Percentiles rank a stretch among this genome's conserved stretches.
Evolutionary conservation across 2,329 filamentous ascomycete genomes (phyloP).

Genomic region (Cladobotryum mycophilum): DNA sequence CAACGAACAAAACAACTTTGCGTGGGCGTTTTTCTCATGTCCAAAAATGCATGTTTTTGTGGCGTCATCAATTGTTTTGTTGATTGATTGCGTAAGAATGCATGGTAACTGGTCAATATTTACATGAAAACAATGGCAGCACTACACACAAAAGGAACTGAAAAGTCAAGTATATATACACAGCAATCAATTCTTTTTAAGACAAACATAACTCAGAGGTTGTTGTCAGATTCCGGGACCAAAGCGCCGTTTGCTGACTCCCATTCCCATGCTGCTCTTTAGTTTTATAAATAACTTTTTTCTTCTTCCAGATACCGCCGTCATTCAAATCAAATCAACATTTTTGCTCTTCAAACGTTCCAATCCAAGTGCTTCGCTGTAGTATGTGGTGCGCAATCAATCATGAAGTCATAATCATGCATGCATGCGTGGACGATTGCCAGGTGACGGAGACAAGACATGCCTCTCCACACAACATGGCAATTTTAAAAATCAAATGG

Average conservation of each 20-base stretch:
- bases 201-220: too few relatives aligned
- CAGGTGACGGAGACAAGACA: not conserved
- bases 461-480: not conserved
- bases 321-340: not conserved
- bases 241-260: not conserved
- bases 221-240: not conserved
- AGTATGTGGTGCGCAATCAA: conserved; percentile 16
- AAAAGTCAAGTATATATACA: not conserved
- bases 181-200: too few relatives aligned
- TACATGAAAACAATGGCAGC: not conserved
- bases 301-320: not conserved
- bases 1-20: too few relatives aligned
- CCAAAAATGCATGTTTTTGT: not conserved
- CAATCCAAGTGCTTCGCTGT: conserved; percentile 9
- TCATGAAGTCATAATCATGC: conserved; percentile 19
- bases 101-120: not conserved
- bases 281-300: not conserved
- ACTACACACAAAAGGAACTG: not conserved
- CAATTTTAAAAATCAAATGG: not conserved
- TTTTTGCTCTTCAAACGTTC: conserved; percentile 1
- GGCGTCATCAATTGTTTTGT: not conserved
- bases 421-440: not conserved
- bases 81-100: not conserved
- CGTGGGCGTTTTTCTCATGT: not conserved
- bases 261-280: not conserved